Evolutionary conservation across 1,284 basidiomycete species (phyloP), one percentile per base, ranked within the genome.

Genomic region (Tilletia walkeri): DNA sequence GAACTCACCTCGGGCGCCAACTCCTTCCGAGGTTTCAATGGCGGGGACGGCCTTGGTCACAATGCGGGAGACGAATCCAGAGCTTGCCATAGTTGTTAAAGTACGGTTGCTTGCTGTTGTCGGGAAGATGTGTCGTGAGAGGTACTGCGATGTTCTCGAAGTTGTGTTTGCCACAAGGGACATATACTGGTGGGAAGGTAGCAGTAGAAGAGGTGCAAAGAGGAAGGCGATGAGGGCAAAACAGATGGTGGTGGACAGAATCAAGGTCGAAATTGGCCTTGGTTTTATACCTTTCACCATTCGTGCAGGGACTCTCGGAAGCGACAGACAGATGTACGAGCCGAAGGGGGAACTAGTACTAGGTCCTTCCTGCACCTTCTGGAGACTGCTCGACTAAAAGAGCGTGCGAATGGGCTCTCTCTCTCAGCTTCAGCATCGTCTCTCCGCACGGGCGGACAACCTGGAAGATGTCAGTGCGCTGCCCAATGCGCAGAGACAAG

Each of bases 1-100:
- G 24, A 45, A 45, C 41, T 45, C 41, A 45, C 41, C 41, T 61
- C 87, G 86, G 5, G 92, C 94, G 10, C 93, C 94, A 3, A 86
- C 91, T n/a, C 94, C 94, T 87, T 98, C 95, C 18, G 89, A 85
- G 2, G 90, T 91, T 84, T 96, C 93, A 18, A 90, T 85, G 0
- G 93, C 89, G 4, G 90, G 86, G 9, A 95, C 90, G 72, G 88
- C 88, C 84, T 93, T 91, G 70, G 88, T 84, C 14, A 94, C 90
- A 18, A 82, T 85, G 38, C 94, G 89, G 7, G 94, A 93, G 41
- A 86, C 24, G 0, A 66, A 45, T 48, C 68, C 68, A 16, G 53
- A 20, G 53, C 65, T 47, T 47, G 47, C 45, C 53, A 54, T 54
- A 9, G n/a, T 65, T 39, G 63, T 3, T 30, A 65, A 12, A 14